Evolutionary conservation across 2,329 filamentous ascomycete genomes (phyloP), one percentile per base, ranked within the genome.

Genomic region (Calonectria fujianensis): DNA sequence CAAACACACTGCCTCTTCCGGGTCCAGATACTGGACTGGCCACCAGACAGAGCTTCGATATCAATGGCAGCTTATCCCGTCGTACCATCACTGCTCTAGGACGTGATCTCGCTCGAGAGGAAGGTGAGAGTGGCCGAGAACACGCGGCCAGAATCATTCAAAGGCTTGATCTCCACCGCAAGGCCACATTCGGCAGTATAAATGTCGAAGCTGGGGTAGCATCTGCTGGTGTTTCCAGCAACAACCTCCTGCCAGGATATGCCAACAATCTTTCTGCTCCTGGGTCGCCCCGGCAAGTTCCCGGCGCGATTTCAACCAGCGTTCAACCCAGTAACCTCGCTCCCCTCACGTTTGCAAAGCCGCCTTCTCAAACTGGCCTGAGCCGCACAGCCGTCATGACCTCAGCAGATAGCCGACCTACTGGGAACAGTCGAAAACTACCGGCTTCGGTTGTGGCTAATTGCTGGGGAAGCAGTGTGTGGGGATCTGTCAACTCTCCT

Each of bases 391-490:
- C 96, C 29, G 94, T 98, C 31, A 89, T 95, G 32, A 91, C 96
- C 20, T 95, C 94, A 79, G 94, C 93, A 67, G 96, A 98, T 81
- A 91, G 93, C 74, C 92, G 92, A 2, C 88, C 95, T 4, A 85
- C 92, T 24, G 92, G 92, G n/a, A 91, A 88, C 61, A 90, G 90
- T n/a, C 91, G 94, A 52, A 91, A 91, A 29, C 92, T 98, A 85
- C 95, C 96, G 1, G 94, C 94, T 65, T 95, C 95, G 18, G 92
- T 98, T 75, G 91, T 98, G 88, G 96, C 96, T 39, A 98, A 98
- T 83, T 91, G 97, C 71, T 98, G 96, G 96, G 96, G 96, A 65
- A 97, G 93, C 81, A 94, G 92, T 72, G 93, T 96, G 61, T 98
- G 96, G 95, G 85, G 83, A 9, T 75, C 80, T 18, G 76, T 81